Conservation (phyloP, 2,329 filamentous ascomycete species). For the Acephala macrosclerotiorum region DNA sequence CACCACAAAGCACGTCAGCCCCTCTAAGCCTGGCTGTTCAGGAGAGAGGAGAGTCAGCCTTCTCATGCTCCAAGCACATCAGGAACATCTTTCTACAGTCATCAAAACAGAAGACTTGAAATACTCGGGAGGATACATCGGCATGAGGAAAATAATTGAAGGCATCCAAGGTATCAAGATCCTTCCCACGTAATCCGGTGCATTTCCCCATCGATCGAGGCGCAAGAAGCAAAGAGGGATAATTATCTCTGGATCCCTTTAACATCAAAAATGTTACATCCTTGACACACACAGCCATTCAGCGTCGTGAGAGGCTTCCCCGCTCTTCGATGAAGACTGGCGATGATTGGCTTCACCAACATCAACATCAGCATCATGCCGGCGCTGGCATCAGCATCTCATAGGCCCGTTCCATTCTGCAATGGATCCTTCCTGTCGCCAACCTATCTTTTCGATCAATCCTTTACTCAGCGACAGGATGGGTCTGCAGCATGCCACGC, state of each 20-base stretch:
- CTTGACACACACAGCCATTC: constrained; percentile 39
- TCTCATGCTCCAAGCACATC: constrained; percentile 11
- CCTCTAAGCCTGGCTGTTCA: constrained; percentile 28
- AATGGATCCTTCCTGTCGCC: constrained; percentile 26
- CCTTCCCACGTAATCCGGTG: constrained; percentile 12
- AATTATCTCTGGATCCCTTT: constrained; percentile 26
- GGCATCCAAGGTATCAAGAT: constrained; percentile 11
- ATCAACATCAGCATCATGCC: constrained; percentile 34
- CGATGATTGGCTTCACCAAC: constrained; percentile 36
- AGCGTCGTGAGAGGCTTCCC: constrained; percentile 27
- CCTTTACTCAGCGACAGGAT: constrained; percentile 20
- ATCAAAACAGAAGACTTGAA: background rate
- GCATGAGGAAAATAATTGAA: constrained; percentile 4
- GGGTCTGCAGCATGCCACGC: constrained; percentile 26
- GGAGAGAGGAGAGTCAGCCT: constrained; percentile 30
- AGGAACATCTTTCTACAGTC: constrained; percentile 9
- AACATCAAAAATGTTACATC: constrained; percentile 27
- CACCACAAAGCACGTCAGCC: constrained; percentile 34
- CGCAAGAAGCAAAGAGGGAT: constrained; percentile 20
- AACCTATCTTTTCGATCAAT: constrained; percentile 15
- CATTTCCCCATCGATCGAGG: constrained; percentile 14
- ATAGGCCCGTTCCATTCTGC: constrained; percentile 20
- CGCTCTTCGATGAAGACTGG: constrained; percentile 29
- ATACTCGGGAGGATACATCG: constrained; percentile 7
- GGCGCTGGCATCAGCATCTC: constrained; percentile 25